Evolutionary conservation across 306 rosid species (phyloP).

Genomic region (Rosa chinensis): DNA sequence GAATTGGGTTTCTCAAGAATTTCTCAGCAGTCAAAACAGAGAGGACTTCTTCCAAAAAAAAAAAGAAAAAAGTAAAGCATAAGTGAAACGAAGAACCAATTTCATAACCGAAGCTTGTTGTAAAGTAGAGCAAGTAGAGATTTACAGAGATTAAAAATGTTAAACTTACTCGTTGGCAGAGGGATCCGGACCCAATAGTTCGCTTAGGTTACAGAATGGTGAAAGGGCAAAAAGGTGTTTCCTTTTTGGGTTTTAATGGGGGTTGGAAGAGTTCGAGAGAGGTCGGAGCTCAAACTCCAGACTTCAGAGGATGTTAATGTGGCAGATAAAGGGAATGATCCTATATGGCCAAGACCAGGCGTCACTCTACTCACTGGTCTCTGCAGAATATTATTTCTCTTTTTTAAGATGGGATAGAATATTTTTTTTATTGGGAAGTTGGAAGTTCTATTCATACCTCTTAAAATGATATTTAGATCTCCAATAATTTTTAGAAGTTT

Average conservation of each 20-base stretch:
- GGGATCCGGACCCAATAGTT: background rate
- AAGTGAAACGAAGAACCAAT: background rate
- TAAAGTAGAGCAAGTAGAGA: background rate
- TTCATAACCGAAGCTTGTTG: background rate
- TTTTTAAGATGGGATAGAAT: too few species aligned
- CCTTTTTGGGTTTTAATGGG: background rate
- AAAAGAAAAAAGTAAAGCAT: background rate
- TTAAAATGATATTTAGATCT: too few species aligned
- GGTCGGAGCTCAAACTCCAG: constrained; percentile 11
- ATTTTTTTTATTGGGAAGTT: too few species aligned
- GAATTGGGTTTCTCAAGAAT: constrained; percentile 9
- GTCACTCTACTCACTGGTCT: background rate
- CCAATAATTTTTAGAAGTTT: too few species aligned
- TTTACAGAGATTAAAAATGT: background rate
- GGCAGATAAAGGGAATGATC: background rate
- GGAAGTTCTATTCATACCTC: too few species aligned
- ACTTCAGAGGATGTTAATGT: background rate
- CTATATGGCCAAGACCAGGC: background rate
- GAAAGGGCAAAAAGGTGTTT: background rate
- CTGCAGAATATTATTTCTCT: too few species aligned
- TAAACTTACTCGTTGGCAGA: constrained; percentile 10
- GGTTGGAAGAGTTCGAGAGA: background rate
- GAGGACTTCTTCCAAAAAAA: background rate
- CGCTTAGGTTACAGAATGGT: background rate
- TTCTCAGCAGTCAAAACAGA: constrained; percentile 16